These are phyloP conservation scores for Taxillus chinensis DNA, from an alignment of 164 flowering plant species.

Conservation along the genomic window DNA sequence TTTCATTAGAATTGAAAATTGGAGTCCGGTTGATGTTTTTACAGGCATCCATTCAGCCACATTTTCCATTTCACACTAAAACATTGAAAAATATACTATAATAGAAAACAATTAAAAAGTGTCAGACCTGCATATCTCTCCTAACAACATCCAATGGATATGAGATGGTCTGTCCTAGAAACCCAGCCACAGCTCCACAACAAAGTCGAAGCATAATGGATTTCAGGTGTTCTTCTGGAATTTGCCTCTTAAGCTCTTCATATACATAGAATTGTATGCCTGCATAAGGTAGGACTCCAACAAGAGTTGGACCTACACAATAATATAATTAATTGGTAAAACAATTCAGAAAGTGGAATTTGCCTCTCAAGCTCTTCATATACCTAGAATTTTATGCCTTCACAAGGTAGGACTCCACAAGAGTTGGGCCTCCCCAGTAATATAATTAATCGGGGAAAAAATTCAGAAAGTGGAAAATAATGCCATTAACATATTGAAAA, in stretches of 20 bases:
- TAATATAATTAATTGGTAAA: not conserved
- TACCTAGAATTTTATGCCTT: not conserved
- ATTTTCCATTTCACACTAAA: too few relatives aligned
- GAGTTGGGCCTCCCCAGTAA: not conserved
- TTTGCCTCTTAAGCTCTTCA: not conserved
- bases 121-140: not conserved
- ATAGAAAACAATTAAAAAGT: not conserved
- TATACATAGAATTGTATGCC: not conserved
- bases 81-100: not conserved
- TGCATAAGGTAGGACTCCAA: not conserved
- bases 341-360: not conserved
- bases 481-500: too few relatives aligned
- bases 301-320: not conserved
- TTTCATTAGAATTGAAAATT: too few relatives aligned
- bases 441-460: too few relatives aligned
- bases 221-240: not conserved
- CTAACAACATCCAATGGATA: not conserved
- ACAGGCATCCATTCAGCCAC: too few relatives aligned
- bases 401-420: not conserved
- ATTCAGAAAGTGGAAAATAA: not conserved
- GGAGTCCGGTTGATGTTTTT: too few relatives aligned
- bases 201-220: not conserved
- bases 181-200: not conserved
- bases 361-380: not conserved
- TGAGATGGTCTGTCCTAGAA: not conserved